These are phyloP conservation scores for Rheum nobile DNA, from an alignment of 148 eudicot genomes.

Conservation along the genomic window DNA sequence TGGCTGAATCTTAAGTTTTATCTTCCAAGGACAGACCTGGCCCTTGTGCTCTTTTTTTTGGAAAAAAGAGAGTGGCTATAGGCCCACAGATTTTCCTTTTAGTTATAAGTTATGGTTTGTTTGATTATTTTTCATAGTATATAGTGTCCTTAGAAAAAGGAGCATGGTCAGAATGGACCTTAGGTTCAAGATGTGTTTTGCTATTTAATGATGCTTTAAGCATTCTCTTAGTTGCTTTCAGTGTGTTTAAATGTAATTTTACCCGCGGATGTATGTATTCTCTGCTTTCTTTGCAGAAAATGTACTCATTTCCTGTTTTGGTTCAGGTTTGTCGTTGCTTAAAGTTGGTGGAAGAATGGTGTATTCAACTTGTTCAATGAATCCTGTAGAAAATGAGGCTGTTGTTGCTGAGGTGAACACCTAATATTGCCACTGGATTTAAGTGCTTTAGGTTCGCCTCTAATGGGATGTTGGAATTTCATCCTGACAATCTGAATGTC, in stretches of 20 bases:
- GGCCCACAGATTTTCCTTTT: neutral
- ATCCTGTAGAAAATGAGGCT: conserved; percentile 98
- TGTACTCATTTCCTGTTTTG: neutral
- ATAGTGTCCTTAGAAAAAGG: neutral
- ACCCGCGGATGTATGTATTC: neutral
- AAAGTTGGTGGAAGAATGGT: conserved; percentile 95
- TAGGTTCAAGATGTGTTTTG: neutral
- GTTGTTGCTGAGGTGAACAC: conserved; percentile 81
- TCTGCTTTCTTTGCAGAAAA: neutral
- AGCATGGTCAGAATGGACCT: neutral
- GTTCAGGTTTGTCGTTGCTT: conserved; percentile 68
- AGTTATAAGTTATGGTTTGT: neutral
- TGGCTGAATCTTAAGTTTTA: neutral
- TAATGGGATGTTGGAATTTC: neutral
- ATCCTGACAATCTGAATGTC: neutral
- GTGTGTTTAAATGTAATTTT: neutral
- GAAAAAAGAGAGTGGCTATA: neutral
- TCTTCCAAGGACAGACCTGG: neutral
- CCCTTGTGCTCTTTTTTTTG: neutral
- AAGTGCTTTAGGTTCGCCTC: neutral
- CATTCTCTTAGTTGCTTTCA: neutral
- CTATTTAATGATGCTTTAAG: neutral
- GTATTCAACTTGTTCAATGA: conserved; percentile 98
- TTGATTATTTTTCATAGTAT: neutral
- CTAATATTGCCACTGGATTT: neutral